Conservation (phyloP, 805 yeast species). For the Dipodascopsis tothii region DNA sequence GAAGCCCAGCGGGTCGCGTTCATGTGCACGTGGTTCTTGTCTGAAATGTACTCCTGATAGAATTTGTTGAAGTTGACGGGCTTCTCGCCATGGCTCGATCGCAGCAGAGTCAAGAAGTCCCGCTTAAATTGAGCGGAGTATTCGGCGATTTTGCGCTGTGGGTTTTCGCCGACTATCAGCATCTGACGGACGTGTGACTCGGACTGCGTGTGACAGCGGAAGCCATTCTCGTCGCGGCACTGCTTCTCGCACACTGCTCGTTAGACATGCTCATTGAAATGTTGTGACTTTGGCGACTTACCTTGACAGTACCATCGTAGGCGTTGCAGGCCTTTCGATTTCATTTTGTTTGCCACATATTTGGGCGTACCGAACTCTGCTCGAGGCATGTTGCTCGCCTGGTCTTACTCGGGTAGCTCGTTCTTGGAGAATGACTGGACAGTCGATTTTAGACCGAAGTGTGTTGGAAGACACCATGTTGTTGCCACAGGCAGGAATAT, state of each 20-base stretch:
- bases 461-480: too few relatives aligned
- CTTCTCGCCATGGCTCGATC: constrained; percentile 73
- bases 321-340: constrained; percentile 77
- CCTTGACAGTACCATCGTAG: constrained; percentile 75
- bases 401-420: too few relatives aligned
- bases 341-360: constrained; percentile 65
- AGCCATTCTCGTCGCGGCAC: constrained; percentile 94
- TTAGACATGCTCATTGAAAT: too few relatives aligned
- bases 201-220: constrained; percentile 79
- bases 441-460: too few relatives aligned
- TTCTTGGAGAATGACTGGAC: too few relatives aligned
- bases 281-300: too few relatives aligned
- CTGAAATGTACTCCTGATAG: constrained; percentile 81
- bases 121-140: constrained; percentile 53
- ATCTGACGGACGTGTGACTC: constrained; percentile 64
- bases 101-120: constrained; percentile 58
- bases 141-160: constrained; percentile 40
- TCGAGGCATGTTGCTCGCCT: constrained; percentile 38
- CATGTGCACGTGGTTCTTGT: constrained; percentile 81
- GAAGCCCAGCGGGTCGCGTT: constrained; percentile 78
- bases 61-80: constrained; percentile 71
- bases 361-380: constrained; percentile 64
- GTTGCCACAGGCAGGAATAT: too few relatives aligned
- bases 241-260: constrained; percentile 84
- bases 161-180: constrained; percentile 40